Evolutionary conservation across 129 eudicot species (phyloP), one percentile per base, ranked within the genome.

Genomic region (Kitagawia praeruptora): DNA sequence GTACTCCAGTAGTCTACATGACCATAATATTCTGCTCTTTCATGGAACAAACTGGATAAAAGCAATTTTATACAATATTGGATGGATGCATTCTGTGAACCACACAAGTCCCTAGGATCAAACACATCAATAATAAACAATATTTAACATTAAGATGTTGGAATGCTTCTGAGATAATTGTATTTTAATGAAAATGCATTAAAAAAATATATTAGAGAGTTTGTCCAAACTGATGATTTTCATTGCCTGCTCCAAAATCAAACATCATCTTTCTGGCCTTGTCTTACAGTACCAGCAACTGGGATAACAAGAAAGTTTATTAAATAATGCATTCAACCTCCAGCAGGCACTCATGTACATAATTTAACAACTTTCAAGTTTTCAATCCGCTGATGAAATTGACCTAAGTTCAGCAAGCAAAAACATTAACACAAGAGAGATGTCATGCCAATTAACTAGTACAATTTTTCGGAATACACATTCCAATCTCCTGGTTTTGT

Each of bases 401-500:
- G 27, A 13, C 42, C 3, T 0, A 46, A 46, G n/a, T 46, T 13
- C 41, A 6, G 13, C 41, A 75, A n/a, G 6, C 58, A 46, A 27
- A 28, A 75, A 27, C 25, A 15, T 16, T 15, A 6, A 75, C 9
- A 23, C 16, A 5, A 74, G 37, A 10, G 34, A 25, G 6, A 61
- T 9, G 5, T n/a, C 0, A n/a, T n/a, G 34, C 69, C 31, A 23
- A 44, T 25, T 15, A 27, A 46, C n/a, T n/a, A n/a, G 78, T 88
- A 82, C 88, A 92, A 21, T 88, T 87, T 58, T 88, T 92, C 8
- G 97, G 95, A 76, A 88, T 85, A 80, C 90, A 88, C 14, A 71
- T 85, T 28, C 89, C 91, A 28, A 82, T 89, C 49, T 90, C 96
- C 45, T 85, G 85, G 77, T 77, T 88, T 31, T 85, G 93, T 18